Evolutionary conservation across 768 basidiomycete genomes (phyloP), one percentile per base, ranked within the genome.

Genomic region (Collybiopsis confluens): DNA sequence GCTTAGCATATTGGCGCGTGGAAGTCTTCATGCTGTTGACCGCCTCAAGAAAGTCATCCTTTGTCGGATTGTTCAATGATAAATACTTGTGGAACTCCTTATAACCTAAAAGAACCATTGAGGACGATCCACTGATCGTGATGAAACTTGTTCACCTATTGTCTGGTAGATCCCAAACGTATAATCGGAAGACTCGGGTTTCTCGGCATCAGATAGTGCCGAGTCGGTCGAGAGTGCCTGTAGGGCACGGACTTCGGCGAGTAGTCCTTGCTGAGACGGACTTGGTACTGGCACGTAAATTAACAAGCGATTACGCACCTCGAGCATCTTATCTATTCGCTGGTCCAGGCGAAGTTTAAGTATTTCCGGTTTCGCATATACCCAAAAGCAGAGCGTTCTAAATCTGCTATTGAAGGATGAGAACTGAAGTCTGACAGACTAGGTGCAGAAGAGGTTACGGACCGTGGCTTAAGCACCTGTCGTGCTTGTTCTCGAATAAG

Each of bases 81-180:
- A 92, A 71, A 67, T 88, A 86, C 21, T 74, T 64, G 57, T 83
- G 74, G 62, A 99, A 98, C 69, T 98, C 96, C 65, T 87, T 92
- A 72, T 90, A 98, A 4, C 97, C 96, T 98, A 61, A 16, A 21
- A 52, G 58, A 56, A 42, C 36, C 37, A 28, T n/a, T n/a, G n/a
- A n/a, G n/a, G n/a, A n/a, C n/a, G n/a, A n/a, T n/a, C n/a, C n/a
- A n/a, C n/a, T n/a, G n/a, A n/a, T n/a, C n/a, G n/a, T n/a, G n/a
- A n/a, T n/a, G n/a, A n/a, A n/a, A 16, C 3, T 38, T 6, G 35
- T 68, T 40, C 62, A 89, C 95, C 96, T 56, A 99, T 99, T 0
- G 92, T 82, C 66, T 99, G 97, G 68, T 90, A 98, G 54, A 98
- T 89, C 1, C 97, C 96, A 9, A 86, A 68, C 0, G 90, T 90